Evolutionary conservation across 192 early-diverging fungal genomes (phyloP).

Genomic region (Coemansia sp.): DNA sequence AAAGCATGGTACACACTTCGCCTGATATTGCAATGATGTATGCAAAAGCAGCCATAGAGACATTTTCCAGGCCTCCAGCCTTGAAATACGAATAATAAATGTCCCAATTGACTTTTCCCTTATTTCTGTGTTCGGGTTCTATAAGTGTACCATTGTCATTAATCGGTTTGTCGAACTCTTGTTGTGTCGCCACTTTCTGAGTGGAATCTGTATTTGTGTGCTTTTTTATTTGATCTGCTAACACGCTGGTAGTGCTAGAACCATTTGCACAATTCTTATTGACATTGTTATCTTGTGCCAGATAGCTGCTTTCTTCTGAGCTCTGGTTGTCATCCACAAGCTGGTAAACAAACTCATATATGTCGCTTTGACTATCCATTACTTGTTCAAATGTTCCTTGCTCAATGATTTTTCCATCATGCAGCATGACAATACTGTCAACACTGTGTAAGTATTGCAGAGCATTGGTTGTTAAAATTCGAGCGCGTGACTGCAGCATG

Average conservation of each 20-base stretch:
- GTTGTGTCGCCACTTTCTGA: too few species aligned
- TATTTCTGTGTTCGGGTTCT: background rate
- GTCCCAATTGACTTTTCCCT: background rate
- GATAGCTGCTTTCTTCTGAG: background rate
- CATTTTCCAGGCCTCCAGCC: background rate
- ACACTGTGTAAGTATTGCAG: slow-evolving; percentile 51
- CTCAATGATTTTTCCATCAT: slow-evolving; percentile 4
- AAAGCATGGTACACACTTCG: background rate
- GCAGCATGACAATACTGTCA: slow-evolving; percentile 51
- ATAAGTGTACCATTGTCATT: background rate
- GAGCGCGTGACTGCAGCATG: too few species aligned
- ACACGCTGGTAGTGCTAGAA: background rate
- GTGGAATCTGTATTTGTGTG: too few species aligned
- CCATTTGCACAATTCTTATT: background rate
- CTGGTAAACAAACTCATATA: slow-evolving; percentile 4
- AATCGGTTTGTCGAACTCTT: too few species aligned
- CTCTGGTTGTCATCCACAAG: background rate
- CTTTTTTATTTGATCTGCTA: too few species aligned
- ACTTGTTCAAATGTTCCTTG: background rate
- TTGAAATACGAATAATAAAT: background rate
- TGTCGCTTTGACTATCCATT: background rate
- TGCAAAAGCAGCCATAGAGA: background rate
- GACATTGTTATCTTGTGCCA: background rate
- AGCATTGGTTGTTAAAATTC: slow-evolving; percentile 59
- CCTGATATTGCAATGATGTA: background rate